phyloP scores from a whole-genome alignment of 2,329 filamentous ascomycete genomes.

The Fusarium pininemorale region DNA sequence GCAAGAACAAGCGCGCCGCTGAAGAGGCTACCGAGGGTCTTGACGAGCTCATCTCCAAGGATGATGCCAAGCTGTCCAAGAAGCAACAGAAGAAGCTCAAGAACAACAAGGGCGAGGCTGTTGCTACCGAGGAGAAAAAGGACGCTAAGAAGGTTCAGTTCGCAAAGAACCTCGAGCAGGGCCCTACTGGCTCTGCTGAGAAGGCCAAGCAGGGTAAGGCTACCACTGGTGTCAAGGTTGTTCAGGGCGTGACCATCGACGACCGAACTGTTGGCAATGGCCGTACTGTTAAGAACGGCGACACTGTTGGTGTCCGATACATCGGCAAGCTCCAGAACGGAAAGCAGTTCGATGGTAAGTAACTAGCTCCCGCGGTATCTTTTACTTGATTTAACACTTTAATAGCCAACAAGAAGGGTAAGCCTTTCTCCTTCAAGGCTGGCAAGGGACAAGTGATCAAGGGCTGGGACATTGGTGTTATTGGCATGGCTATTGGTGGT shows the following conservation, averaged over 20 bases:
- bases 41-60: conserved; percentile 86
- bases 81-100: conserved; percentile 98
- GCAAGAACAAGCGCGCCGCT: conserved; percentile 94
- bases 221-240: conserved; percentile 75
- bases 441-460: conserved; percentile 97
- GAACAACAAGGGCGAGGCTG: conserved; percentile 96
- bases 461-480: conserved; percentile 96
- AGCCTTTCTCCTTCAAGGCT: conserved; percentile 96
- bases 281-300: conserved; percentile 86
- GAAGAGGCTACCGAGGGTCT: conserved; percentile 75
- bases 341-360: conserved; percentile 93
- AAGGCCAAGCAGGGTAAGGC: conserved; percentile 56
- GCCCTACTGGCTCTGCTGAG: conserved; percentile 78
- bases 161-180: conserved; percentile 98
- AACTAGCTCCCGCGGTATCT: neutral
- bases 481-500: conserved; percentile 91
- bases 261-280: conserved; percentile 93
- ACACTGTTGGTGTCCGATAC: conserved; percentile 93
- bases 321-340: conserved; percentile 96
- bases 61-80: conserved; percentile 85
- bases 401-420: conserved; percentile 96
- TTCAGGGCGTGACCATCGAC: conserved; percentile 91
- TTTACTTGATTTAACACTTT: conserved; percentile 35
- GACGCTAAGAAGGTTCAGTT: conserved; percentile 94
- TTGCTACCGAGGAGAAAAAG: conserved; percentile 68